Evolutionary conservation across 2,329 filamentous ascomycete genomes (phyloP).

Genomic region (Arachnomyces sp.): DNA sequence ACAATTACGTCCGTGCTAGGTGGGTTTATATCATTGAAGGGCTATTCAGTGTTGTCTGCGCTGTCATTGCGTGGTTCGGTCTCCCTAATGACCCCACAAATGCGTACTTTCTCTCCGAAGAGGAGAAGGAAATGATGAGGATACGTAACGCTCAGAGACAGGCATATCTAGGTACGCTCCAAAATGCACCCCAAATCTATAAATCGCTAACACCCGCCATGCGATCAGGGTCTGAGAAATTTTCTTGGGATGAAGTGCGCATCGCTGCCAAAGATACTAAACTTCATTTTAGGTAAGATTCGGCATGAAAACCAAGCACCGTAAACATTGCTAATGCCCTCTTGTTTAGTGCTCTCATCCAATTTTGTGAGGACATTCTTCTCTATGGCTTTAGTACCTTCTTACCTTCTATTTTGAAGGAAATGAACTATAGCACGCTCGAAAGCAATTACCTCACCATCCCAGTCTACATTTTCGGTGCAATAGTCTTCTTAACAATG

Average conservation of each 20-base stretch:
- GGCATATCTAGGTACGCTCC: constrained; percentile 40
- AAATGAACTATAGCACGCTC: constrained; percentile 45
- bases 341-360: constrained; percentile 30
- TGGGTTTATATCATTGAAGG: constrained; percentile 47
- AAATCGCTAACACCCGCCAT: too few relatives aligned
- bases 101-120: constrained; percentile 42
- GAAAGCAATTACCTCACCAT: constrained; percentile 48
- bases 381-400: constrained; percentile 53
- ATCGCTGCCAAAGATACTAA: constrained; percentile 45
- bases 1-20: constrained; percentile 12
- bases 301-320: too few relatives aligned
- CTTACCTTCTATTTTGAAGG: constrained; percentile 47
- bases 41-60: constrained; percentile 36
- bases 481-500: constrained; percentile 36
- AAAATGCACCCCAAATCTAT: too few relatives aligned
- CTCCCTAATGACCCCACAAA: constrained; percentile 40
- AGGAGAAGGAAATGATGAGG: constrained; percentile 45
- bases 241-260: constrained; percentile 44
- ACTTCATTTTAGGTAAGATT: constrained; percentile 36
- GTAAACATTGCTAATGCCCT: too few relatives aligned
- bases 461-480: constrained; percentile 48
- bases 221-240: constrained; percentile 28
- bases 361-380: constrained; percentile 46
- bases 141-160: constrained; percentile 38
- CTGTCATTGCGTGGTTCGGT: constrained; percentile 38